phyloP scores from a whole-genome alignment of 1,284 basidiomycete genomes.

The Porodaedalea pini region DNA sequence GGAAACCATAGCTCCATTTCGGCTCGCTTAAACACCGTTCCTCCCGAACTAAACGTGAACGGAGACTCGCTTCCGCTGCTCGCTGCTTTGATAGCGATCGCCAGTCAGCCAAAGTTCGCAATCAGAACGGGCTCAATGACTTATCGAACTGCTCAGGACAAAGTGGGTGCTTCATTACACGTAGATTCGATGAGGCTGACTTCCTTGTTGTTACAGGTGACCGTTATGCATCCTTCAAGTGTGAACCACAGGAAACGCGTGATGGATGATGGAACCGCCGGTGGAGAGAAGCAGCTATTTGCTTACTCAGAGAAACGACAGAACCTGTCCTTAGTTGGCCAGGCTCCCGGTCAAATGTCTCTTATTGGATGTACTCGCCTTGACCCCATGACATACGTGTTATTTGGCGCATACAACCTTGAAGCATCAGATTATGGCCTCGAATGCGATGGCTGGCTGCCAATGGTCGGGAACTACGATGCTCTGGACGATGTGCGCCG shows the following conservation, averaged over 20 bases:
- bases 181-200: slow-evolving; percentile 19
- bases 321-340: slow-evolving; percentile 55
- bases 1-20: slow-evolving; percentile 35
- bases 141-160: slow-evolving; percentile 82
- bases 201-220: slow-evolving; percentile 40
- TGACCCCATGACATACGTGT: slow-evolving; percentile 87
- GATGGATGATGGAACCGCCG: slow-evolving; percentile 37
- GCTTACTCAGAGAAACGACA: slow-evolving; percentile 86
- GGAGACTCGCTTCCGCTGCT: slow-evolving; percentile 77
- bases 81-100: slow-evolving; percentile 82
- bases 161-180: slow-evolving; percentile 49
- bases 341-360: slow-evolving; percentile 58
- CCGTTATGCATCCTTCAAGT: slow-evolving; percentile 82
- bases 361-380: slow-evolving; percentile 82
- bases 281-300: slow-evolving; percentile 72
- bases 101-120: slow-evolving; percentile 92
- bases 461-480: slow-evolving; percentile 75
- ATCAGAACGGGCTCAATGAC: slow-evolving; percentile 72
- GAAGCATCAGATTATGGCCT: slow-evolving; percentile 65
- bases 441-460: slow-evolving; percentile 90
- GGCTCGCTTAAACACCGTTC: slow-evolving; percentile 41
- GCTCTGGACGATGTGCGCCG: slow-evolving; percentile 81
- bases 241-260: slow-evolving; percentile 79
- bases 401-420: slow-evolving; percentile 87
- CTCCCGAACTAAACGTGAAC: slow-evolving; percentile 72